phyloP scores from a whole-genome alignment of 306 rosid genomes.

The Pachyrhizus erosus region DNA sequence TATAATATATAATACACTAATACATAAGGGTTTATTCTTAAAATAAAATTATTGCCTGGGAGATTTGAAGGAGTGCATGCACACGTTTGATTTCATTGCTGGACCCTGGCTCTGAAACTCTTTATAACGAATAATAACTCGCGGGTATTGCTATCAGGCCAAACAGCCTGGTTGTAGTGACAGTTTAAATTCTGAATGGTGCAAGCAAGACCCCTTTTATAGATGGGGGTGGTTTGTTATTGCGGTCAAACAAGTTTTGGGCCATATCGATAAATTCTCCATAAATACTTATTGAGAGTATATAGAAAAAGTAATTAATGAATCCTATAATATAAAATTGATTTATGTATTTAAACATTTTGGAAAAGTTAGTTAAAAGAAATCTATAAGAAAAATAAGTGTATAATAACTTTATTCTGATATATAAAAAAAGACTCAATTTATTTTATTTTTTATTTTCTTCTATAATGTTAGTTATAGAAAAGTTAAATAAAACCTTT shows the following conservation, averaged over 20 bases:
- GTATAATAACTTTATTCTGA: no score
- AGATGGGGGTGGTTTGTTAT: neutral
- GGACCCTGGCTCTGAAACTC: neutral
- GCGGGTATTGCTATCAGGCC: neutral
- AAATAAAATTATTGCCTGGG: neutral
- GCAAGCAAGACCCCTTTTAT: neutral
- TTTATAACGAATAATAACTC: neutral
- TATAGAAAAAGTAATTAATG: no score
- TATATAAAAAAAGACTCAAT: no score
- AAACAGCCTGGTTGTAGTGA: neutral
- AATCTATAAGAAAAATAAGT: no score
- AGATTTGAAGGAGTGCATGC: neutral
- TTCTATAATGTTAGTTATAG: no score
- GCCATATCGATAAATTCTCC: neutral
- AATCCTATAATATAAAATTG: no score
- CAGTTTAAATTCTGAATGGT: neutral
- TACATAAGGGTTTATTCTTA: neutral
- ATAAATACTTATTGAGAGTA: neutral
- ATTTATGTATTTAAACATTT: no score
- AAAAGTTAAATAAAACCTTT: no score
- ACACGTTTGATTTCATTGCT: constrained; percentile 20
- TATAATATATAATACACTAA: no score
- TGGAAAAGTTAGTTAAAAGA: no score
- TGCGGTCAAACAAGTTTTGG: neutral
- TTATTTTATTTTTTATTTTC: no score